Evolutionary conservation across 805 yeast species (phyloP).

Genomic region (Blastobotrys muscicola): DNA sequence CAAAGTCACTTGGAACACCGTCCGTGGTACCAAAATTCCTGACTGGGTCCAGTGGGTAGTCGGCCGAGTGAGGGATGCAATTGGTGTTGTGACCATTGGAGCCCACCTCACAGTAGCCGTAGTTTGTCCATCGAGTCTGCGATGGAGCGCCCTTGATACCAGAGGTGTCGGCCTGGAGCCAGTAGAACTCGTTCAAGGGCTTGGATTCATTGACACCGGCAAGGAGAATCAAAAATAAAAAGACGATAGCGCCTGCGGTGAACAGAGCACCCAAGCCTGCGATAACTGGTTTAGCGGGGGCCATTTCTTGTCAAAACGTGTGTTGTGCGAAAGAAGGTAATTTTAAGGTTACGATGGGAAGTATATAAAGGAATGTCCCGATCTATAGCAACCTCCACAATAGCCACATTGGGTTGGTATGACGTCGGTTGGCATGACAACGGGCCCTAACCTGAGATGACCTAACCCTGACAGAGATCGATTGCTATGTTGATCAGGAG

Average conservation of each 20-base stretch:
- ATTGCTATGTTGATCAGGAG: no score
- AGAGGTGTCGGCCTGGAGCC: slow-evolving; percentile 69
- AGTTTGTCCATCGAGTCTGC: slow-evolving; percentile 72
- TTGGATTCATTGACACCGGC: slow-evolving; percentile 50
- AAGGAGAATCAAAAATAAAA: slow-evolving; percentile 54
- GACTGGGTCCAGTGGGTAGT: slow-evolving; percentile 76
- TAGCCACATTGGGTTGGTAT: no score
- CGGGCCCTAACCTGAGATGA: no score
- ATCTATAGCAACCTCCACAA: no score
- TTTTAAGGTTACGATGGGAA: no score
- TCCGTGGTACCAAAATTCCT: slow-evolving; percentile 52
- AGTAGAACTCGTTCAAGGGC: slow-evolving; percentile 59
- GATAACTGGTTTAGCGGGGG: no score
- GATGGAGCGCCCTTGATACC: slow-evolving; percentile 34
- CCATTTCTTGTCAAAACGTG: no score
- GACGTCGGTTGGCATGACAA: no score
- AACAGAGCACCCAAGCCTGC: neutral
- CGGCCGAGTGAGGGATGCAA: slow-evolving; percentile 55
- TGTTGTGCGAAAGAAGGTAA: no score
- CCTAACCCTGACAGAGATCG: no score
- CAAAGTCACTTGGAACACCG: slow-evolving; percentile 48
- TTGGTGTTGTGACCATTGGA: slow-evolving; percentile 36
- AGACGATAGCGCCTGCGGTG: slow-evolving; percentile 34
- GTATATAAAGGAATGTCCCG: no score
- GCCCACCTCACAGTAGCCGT: slow-evolving; percentile 48